These are phyloP conservation scores for Suhomyces sp. DNA, from an alignment of 805 yeast genomes.

Conservation along the genomic window DNA sequence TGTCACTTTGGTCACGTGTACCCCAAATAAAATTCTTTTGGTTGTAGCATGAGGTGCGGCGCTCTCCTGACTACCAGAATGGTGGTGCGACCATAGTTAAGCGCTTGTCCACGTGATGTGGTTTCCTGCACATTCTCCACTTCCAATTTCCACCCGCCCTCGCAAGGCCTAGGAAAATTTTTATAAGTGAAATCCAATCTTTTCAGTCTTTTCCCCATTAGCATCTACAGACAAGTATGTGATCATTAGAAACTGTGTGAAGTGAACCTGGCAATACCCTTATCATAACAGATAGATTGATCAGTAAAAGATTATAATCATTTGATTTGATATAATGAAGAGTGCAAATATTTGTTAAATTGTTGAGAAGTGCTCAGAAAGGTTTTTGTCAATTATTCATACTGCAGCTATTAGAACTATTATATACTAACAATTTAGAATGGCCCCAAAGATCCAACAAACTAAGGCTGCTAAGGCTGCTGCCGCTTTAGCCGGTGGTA, in stretches of 20 bases:
- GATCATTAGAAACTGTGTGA: neutral
- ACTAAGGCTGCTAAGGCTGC: conserved; percentile 99
- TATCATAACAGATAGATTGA: too few species aligned
- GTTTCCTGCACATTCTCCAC: neutral
- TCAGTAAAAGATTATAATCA: too few species aligned
- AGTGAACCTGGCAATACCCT: neutral
- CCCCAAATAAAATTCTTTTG: too few species aligned
- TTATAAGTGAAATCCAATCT: conserved; percentile 7
- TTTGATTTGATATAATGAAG: too few species aligned
- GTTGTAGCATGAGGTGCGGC: neutral
- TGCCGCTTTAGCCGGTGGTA: conserved; percentile 99
- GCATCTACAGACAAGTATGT: conserved; percentile 33
- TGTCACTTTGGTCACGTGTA: conserved; percentile 1
- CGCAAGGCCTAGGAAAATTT: conserved; percentile 10
- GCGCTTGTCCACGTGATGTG: neutral
- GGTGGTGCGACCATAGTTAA: neutral
- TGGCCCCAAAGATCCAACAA: conserved; percentile 99
- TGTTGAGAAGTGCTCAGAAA: neutral
- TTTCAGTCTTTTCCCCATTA: conserved; percentile 12
- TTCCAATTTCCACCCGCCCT: neutral
- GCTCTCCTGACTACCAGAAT: neutral
- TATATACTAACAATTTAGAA: conserved; percentile 41
- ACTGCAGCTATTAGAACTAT: neutral
- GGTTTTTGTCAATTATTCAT: neutral
- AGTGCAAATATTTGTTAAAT: too few species aligned